Conservation (phyloP, 768 basidiomycete species). For the Udeniomyces megalosporus region DNA sequence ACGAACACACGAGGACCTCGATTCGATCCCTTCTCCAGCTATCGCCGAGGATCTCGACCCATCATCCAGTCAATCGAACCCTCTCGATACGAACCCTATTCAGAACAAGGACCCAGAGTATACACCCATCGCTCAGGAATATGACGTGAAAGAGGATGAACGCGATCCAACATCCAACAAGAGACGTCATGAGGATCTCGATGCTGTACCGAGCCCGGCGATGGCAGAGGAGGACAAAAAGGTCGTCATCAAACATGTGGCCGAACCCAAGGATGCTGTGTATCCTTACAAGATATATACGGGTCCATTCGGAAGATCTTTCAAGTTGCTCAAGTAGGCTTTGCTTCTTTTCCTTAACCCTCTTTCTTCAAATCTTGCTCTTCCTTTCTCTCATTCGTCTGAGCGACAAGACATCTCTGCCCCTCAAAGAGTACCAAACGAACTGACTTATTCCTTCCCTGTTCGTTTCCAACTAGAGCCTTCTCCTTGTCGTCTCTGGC, state of each 20-base stretch:
- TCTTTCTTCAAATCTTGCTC: not conserved
- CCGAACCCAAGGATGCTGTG: not conserved
- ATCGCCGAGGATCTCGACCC: no score
- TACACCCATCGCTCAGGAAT: no score
- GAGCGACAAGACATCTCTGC: not conserved
- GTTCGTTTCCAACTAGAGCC: constrained; percentile 24
- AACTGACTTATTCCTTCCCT: not conserved
- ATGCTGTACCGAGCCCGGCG: no score
- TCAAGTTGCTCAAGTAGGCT: constrained; percentile 10
- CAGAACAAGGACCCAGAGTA: no score
- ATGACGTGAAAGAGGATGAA: no score
- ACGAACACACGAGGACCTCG: no score
- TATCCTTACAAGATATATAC: constrained; percentile 9
- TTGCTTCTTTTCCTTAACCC: not conserved
- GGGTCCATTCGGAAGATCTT: constrained; percentile 9
- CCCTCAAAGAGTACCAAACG: not conserved
- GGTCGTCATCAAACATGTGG: not conserved
- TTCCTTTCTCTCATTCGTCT: not conserved
- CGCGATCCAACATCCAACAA: no score
- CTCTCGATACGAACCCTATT: no score
- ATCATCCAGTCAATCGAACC: no score
- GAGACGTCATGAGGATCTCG: no score
- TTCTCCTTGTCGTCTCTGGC: constrained; percentile 67
- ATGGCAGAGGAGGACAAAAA: no score
- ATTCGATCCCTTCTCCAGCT: no score